These are phyloP conservation scores for Rhododendron vialii DNA, from an alignment of 148 eudicot species.

Conservation along the genomic window DNA sequence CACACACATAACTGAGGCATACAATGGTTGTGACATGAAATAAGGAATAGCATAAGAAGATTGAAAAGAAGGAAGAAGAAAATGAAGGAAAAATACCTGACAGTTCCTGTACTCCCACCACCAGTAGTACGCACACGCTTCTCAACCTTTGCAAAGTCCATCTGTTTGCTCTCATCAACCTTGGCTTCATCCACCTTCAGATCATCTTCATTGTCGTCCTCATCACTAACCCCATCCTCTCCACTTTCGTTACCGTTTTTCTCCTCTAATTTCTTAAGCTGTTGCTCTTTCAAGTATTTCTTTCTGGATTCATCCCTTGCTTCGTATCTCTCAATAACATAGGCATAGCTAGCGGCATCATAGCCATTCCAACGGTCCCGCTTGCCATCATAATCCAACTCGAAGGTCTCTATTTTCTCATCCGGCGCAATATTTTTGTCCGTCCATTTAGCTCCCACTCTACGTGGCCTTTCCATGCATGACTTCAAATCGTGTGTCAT, in stretches of 20 bases:
- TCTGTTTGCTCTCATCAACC: conserved; percentile 95
- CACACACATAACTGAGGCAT: background rate
- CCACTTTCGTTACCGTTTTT: conserved; percentile 59
- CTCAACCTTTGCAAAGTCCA: conserved; percentile 98
- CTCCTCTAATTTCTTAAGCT: conserved; percentile 80
- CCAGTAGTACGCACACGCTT: conserved; percentile 99
- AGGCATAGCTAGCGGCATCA: conserved; percentile 79
- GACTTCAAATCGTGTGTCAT: conserved; percentile 68
- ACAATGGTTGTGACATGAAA: background rate
- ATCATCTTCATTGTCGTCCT: conserved; percentile 73
- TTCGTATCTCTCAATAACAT: conserved; percentile 74
- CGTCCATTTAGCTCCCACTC: conserved; percentile 81
- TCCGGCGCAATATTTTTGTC: conserved; percentile 79
- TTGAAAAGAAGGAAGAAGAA: background rate
- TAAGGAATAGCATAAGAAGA: background rate
- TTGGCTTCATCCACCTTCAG: conserved; percentile 88
- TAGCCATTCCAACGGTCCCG: conserved; percentile 95
- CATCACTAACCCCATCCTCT: conserved; percentile 58
- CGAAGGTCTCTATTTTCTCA: conserved; percentile 80
- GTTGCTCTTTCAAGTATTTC: conserved; percentile 77
- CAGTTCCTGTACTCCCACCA: conserved; percentile 98
- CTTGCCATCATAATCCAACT: conserved; percentile 92
- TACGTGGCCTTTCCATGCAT: conserved; percentile 95
- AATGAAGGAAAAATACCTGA: conserved; percentile 40
- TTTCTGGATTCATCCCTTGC: conserved; percentile 89